Evolutionary conservation across 345 rosid genomes (phyloP).

Genomic region (Lepidium sativum): DNA sequence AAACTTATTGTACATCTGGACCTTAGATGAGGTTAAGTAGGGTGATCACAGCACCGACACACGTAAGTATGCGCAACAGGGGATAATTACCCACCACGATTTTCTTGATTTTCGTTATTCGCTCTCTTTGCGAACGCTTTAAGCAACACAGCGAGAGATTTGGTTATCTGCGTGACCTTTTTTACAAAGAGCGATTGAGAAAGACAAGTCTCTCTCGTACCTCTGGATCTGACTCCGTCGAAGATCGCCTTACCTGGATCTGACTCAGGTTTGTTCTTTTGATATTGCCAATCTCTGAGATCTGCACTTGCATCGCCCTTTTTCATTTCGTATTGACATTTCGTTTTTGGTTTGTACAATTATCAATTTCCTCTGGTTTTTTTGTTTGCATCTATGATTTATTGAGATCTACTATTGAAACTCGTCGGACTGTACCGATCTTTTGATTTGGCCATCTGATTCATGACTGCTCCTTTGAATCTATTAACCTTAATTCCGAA

Average conservation of each 20-base stretch:
- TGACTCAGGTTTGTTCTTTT: conserved; percentile 17
- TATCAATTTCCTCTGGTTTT: neutral
- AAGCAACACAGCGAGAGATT: conserved; percentile 7
- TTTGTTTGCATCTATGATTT: conserved; percentile 9
- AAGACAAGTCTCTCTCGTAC: neutral
- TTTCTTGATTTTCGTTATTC: conserved; percentile 23
- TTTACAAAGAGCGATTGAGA: neutral
- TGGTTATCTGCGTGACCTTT: neutral
- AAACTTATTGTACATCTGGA: neutral
- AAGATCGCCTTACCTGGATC: conserved; percentile 16
- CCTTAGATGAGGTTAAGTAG: neutral
- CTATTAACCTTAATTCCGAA: neutral
- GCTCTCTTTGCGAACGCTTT: conserved; percentile 25
- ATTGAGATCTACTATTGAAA: conserved; percentile 11
- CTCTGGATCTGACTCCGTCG: conserved; percentile 17
- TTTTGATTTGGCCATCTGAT: neutral
- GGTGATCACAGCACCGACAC: conserved; percentile 12
- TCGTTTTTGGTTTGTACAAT: neutral
- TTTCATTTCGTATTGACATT: neutral
- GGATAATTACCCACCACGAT: conserved; percentile 18
- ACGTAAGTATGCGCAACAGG: conserved; percentile 3
- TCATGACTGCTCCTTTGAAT: neutral
- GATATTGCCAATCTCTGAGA: neutral
- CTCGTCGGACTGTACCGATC: neutral
- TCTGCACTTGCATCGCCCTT: neutral